Base-by-base conservation (phyloP, 345 rosid species). In the Murraya koenigii region DNA sequence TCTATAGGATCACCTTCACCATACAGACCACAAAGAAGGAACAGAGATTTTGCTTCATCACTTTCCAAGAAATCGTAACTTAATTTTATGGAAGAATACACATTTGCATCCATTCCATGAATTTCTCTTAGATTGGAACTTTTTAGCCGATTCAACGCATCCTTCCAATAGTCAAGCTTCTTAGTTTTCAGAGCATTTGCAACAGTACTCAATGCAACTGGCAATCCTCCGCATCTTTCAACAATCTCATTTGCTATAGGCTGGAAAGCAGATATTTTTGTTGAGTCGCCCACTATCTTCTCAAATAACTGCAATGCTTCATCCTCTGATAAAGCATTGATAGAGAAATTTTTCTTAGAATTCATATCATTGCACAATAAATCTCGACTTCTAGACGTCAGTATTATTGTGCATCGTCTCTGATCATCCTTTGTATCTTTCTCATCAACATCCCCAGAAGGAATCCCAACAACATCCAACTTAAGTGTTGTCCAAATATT, bases 361-460 rank as follows among this genome's bases (percentile, higher is more conserved):
- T 64, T 35, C 89, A 82, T 80, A n/a, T 33, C 72, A 39, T 0
- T 47, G 0, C 0, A 0, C 39, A 84, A 52, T 6, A 87, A 71
- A 35, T 61, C n/a, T 19, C 2, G 39, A 0, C 1, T 14, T 56
- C 82, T 79, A 0, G 88, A 79, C 0, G 86, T 81, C 19, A 87
- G 2, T 15, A 85, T 25, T 25, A 87, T 0, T 32, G 81, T 85
- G 77, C 86, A 72, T 61, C 66, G 4, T 10, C 2, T 5, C 0
- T 2, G 25, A 64, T 35, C 4, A 54, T 20, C 52, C 25, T 19
- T 1, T n/a, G n/a, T n/a, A n/a, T n/a, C n/a, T n/a, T n/a, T n/a
- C n/a, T n/a, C n/a, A n/a, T n/a, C n/a, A n/a, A n/a, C n/a, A n/a
- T n/a, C n/a, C n/a, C 39, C 35, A 4, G 3, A 1, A 5, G 64